These are phyloP conservation scores for Cytospora mali DNA, from an alignment of 2,329 filamentous ascomycete species.

Conservation along the genomic window DNA sequence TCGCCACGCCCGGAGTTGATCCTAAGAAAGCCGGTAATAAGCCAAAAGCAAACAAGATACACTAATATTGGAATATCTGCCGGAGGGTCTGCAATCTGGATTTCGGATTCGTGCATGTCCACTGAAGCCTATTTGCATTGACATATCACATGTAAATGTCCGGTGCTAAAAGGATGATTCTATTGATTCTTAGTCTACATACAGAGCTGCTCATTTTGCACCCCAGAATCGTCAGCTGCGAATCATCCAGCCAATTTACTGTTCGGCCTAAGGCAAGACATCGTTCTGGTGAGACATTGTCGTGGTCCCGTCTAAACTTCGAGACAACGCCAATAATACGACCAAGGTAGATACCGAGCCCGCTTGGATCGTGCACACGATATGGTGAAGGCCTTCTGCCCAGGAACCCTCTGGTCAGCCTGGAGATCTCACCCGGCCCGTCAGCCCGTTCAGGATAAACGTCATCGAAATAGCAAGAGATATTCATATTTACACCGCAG, in stretches of 20 bases:
- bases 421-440: background rate
- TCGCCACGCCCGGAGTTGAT: too few relatives aligned
- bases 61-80: too few relatives aligned
- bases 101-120: background rate
- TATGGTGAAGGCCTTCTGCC: too few relatives aligned
- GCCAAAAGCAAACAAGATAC: too few relatives aligned
- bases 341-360: too few relatives aligned
- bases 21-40: too few relatives aligned
- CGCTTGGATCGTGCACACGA: background rate
- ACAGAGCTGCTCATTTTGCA: background rate
- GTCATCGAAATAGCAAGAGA: background rate
- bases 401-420: too few relatives aligned
- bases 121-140: background rate
- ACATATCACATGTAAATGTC: background rate
- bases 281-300: background rate
- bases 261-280: background rate
- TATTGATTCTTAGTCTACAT: background rate
- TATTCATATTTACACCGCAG: background rate
- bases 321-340: too few relatives aligned
- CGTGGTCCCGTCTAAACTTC: too few relatives aligned
- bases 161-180: background rate
- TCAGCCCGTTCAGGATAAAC: background rate
- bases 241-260: background rate
- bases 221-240: background rate
- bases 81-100: background rate